These are phyloP conservation scores for Cladosporium sp. DNA, from an alignment of 2,329 filamentous ascomycete species.

Conservation along the genomic window DNA sequence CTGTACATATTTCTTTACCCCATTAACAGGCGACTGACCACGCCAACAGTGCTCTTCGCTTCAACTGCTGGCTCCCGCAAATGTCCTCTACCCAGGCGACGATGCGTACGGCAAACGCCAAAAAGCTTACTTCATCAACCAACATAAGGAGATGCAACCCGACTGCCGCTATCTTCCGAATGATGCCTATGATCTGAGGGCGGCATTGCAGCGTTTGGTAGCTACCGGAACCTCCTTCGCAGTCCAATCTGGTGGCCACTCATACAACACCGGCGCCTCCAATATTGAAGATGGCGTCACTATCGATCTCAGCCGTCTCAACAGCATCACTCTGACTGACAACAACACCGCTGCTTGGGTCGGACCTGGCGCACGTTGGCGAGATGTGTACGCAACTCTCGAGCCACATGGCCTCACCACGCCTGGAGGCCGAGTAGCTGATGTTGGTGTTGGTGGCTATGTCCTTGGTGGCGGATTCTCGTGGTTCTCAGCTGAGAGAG, in stretches of 20 bases:
- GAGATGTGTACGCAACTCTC: slow-evolving; percentile 38
- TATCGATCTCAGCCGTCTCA: slow-evolving; percentile 23
- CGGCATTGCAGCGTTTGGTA: neutral
- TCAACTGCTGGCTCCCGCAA: neutral
- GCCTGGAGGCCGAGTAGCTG: slow-evolving; percentile 41
- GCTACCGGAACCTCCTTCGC: slow-evolving; percentile 21
- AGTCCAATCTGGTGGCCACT: slow-evolving; percentile 25
- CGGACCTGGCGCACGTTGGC: slow-evolving; percentile 45
- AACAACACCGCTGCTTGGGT: slow-evolving; percentile 28
- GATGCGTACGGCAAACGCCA: neutral
- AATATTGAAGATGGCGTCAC: slow-evolving; percentile 25
- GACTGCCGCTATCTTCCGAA: neutral
- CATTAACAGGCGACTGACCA: neutral
- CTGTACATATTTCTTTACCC: no score
- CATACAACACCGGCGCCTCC: slow-evolving; percentile 20
- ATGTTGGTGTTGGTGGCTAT: slow-evolving; percentile 45
- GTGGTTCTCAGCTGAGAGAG: slow-evolving; percentile 43
- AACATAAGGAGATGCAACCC: neutral
- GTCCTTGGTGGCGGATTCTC: slow-evolving; percentile 46
- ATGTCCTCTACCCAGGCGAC: neutral
- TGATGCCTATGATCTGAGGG: neutral
- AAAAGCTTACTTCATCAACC: slow-evolving; percentile 2
- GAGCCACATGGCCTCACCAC: slow-evolving; percentile 40
- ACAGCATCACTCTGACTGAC: slow-evolving; percentile 15
- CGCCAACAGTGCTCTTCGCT: neutral